Percentiles rank a stretch among this genome's conserved stretches.
phyloP scores from a whole-genome alignment of 2,329 filamentous ascomycete species.

The Colletotrichum sublineola region DNA sequence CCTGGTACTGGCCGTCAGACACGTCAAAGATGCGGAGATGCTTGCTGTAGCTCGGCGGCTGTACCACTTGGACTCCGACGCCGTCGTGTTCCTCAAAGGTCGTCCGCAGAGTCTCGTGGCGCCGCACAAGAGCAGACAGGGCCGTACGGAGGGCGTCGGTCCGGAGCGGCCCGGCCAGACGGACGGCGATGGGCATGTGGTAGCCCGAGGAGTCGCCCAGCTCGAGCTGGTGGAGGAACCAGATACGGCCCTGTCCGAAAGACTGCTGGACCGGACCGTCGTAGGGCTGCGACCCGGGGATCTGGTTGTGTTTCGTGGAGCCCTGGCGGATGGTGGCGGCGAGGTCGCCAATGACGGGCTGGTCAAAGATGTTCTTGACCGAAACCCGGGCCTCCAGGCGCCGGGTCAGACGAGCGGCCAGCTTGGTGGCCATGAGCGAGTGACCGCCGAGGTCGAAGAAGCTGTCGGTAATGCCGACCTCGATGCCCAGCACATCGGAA shows the following conservation, averaged over 20 bases:
- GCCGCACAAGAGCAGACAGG: neutral
- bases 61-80: constrained; percentile 4
- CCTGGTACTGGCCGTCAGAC: neutral
- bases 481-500: constrained; percentile 16
- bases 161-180: constrained; percentile 21
- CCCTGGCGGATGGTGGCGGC: constrained; percentile 3
- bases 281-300: neutral
- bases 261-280: constrained; percentile 12
- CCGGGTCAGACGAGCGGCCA: constrained; percentile 17
- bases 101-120: constrained; percentile 16
- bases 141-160: constrained; percentile 32
- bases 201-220: neutral
- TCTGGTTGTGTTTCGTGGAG: neutral
- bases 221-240: constrained; percentile 19
- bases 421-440: constrained; percentile 37
- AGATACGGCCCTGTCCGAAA: constrained; percentile 7
- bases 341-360: constrained; percentile 22
- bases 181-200: neutral
- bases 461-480: constrained; percentile 33
- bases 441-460: constrained; percentile 43
- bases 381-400: constrained; percentile 20
- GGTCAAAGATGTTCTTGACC: constrained; percentile 37
- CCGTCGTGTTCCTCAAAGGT: constrained; percentile 6
- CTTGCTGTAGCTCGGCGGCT: neutral
- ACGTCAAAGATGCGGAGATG: neutral